Evolutionary conservation across 1,284 basidiomycete genomes (phyloP), one percentile per base, ranked within the genome.

Genomic region (Microbotryum saponariae): DNA sequence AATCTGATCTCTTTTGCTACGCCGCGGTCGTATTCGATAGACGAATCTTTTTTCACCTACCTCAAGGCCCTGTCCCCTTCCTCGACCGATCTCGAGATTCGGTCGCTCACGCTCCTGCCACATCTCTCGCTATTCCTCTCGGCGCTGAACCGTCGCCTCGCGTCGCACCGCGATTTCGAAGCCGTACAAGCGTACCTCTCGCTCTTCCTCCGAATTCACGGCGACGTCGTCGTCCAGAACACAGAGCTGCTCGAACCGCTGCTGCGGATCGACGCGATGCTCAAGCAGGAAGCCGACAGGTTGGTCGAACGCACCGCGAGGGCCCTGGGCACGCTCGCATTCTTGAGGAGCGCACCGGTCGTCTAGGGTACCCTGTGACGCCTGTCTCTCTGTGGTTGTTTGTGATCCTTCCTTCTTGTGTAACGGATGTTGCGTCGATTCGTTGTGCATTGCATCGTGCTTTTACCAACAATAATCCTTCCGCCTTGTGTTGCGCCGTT

Each of bases 111-210:
- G 12, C 64, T 69, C 16, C 71, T 81, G 48, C 80, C 85, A 54
- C 81, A 83, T 59, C 79, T 93, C 23, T 77, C 77, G 1, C 76
- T 81, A 6, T 96, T 97, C 77, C 76, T 96, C 46, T 77, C 80
- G 59, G 88, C 90, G 0, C 80, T 98, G 21, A 82, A 81, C 4
- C 81, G 79, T 58, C 84, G 94, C 3, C 79, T 98, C 27, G 76
- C 76, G 49, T 87, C 87, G 20, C 88, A 87, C 70, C 82, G 84
- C 55, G 94, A 99, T 76, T 98, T 94, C 73, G 94, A 99, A 76
- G 92, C 91, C 10, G 88, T 97, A 2, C 92, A 98, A 76, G 85
- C 92, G 0, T 81, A 94, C 74, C 81, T 93, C 68, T 84, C 82
- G 64, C 87, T 94, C 1, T 89, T 96, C 75, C 77, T 97, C 27